These are phyloP conservation scores for Hypoxylon sp. DNA, from an alignment of 2,329 filamentous ascomycete species.

Conservation along the genomic window DNA sequence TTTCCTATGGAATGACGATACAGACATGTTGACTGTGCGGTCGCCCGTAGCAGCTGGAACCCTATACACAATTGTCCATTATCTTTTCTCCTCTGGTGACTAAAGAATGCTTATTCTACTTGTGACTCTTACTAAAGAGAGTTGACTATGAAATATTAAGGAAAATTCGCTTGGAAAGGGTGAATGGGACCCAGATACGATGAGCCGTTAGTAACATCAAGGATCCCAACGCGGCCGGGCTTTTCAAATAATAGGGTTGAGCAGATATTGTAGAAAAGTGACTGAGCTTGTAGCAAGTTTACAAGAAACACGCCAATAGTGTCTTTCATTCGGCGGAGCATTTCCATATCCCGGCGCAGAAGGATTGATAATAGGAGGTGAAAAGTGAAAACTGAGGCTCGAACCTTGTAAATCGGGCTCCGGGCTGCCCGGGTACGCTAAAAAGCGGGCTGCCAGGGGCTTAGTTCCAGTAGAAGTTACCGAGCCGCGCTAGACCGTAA, in stretches of 20 bases:
- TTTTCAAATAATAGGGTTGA: neutral
- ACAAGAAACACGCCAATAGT: neutral
- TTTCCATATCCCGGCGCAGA: neutral
- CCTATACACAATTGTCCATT: too few species aligned
- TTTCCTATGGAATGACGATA: too few species aligned
- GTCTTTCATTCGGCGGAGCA: neutral
- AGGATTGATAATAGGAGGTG: neutral
- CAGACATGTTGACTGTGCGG: too few species aligned
- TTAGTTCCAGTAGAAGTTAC: neutral
- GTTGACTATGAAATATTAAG: neutral
- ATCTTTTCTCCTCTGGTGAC: too few species aligned
- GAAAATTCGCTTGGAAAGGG: too few species aligned
- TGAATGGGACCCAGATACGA: too few species aligned
- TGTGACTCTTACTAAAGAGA: too few species aligned
- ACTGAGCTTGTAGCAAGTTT: neutral
- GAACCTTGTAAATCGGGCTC: neutral
- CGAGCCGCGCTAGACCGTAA: neutral
- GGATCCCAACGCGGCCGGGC: neutral
- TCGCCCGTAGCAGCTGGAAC: too few species aligned
- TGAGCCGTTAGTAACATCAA: neutral
- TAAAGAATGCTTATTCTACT: too few species aligned
- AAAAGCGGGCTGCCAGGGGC: neutral
- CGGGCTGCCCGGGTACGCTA: too few species aligned
- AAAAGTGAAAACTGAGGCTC: constrained; percentile 3
- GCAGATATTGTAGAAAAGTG: neutral